Base-by-base conservation (phyloP, 2,329 filamentous ascomycete genomes). In the Nemania serpens region DNA sequence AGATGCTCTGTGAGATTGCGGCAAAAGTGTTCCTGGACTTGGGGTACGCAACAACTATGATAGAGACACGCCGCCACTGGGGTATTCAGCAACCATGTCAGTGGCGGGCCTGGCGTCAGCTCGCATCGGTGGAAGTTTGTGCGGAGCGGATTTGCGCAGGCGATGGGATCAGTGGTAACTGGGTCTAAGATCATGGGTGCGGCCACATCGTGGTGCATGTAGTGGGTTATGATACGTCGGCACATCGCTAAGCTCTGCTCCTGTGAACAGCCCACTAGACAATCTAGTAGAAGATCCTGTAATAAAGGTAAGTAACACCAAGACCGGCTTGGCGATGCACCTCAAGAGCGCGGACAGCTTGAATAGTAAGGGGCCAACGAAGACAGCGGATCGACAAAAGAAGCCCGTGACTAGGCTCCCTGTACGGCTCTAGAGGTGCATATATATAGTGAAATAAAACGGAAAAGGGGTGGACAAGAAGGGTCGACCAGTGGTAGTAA, bases 181-280 rank as follows among this genome's bases (percentile, higher is more conserved):
- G 62, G 15, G 15, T 66, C 55, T 1, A 67, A 41, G n/a, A 70
- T 61, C 62, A 73, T 70, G 0, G 67, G 65, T 0, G 15, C 25
- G 1, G 68, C 65, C 34, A 71, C 68, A 33, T 73, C 70, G 58
- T 73, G 69, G 58, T 73, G 68, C 70, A 72, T 73, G 7, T 58
- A n/a, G 34, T 73, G 70, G 1, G 46, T 64, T 9, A 68, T 50
- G 0, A 59, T 64, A 1, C 42, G 60, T 1, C 59, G 51, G 34
- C 71, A 73, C 71, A 73, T 73, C 7, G 55, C 66, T 4, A 15
- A 5, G 13, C 7, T 3, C 0, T 18, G 12, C 33, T 13, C 20
- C 11, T 20, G 5, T 11, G 10, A 1, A 1, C 7, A 41, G n/a
- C 12, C 11, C 36, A 1, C 9, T 5, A 6, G 25, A 55, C 7